Evolutionary conservation across 768 basidiomycete genomes (phyloP).

Genomic region (Tricholoma sp.): DNA sequence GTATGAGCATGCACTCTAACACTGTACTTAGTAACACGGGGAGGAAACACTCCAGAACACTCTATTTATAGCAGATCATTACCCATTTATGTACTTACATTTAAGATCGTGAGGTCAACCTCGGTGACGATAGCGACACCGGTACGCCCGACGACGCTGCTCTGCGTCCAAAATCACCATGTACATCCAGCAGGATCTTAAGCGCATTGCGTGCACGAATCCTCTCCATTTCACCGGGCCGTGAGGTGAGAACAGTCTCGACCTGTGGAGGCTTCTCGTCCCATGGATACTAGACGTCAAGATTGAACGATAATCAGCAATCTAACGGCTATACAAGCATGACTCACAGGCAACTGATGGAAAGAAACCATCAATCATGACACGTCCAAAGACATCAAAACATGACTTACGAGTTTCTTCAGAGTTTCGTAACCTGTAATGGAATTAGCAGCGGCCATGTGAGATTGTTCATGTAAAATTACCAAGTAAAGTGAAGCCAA

Average conservation of each 20-base stretch:
- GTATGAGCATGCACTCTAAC: too few relatives aligned
- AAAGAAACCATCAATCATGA: conserved; percentile 13
- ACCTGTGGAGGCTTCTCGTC: conserved; percentile 60
- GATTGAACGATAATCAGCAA: conserved; percentile 10
- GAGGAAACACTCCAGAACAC: not conserved
- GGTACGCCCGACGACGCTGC: conserved; percentile 37
- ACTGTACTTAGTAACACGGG: too few relatives aligned
- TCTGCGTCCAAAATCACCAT: conserved; percentile 79
- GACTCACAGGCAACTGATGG: conserved; percentile 43
- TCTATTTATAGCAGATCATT: conserved; percentile 8
- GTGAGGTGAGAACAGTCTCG: conserved; percentile 65
- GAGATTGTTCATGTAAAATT: conserved; percentile 9
- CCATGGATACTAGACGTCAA: conserved; percentile 70
- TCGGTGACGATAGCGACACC: conserved; percentile 36
- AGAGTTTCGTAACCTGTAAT: conserved; percentile 39
- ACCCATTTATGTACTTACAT: conserved; percentile 11
- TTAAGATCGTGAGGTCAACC: conserved; percentile 27
- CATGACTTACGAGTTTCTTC: conserved; percentile 36
- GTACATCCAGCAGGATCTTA: conserved; percentile 85
- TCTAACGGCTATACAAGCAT: conserved; percentile 13
- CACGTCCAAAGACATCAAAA: conserved; percentile 4
- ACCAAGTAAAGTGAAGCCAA: conserved; percentile 87
- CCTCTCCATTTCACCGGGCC: conserved; percentile 79
- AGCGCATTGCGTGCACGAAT: conserved; percentile 93
- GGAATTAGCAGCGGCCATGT: conserved; percentile 8